These are phyloP conservation scores for Rhizophora mangle DNA, from an alignment of 345 rosid species.

Conservation along the genomic window DNA sequence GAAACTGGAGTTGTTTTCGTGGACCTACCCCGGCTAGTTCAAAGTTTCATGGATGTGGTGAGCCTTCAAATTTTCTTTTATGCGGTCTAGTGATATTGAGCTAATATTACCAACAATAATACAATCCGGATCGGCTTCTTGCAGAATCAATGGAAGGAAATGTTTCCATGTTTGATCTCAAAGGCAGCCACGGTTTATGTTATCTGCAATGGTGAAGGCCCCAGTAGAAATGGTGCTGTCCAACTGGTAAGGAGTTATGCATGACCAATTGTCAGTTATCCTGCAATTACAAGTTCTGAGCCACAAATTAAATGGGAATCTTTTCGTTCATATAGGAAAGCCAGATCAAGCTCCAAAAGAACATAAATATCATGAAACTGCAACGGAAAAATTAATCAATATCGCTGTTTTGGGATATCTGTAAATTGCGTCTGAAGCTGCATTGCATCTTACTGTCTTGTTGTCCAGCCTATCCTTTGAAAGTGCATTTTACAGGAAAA, in stretches of 20 bases:
- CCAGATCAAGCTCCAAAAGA: too few species aligned
- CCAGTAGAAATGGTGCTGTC: conserved; percentile 65
- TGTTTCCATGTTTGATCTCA: conserved; percentile 85
- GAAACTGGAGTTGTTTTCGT: conserved; percentile 73
- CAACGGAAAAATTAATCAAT: too few species aligned
- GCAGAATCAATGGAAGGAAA: conserved; percentile 93
- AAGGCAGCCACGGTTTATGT: conserved; percentile 86
- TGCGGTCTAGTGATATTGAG: too few species aligned
- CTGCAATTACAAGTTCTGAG: background rate
- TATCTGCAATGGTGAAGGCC: conserved; percentile 76
- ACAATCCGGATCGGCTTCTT: background rate
- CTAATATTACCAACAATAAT: too few species aligned
- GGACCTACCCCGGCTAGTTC: conserved; percentile 76
- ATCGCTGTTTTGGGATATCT: too few species aligned
- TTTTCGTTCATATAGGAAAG: too few species aligned
- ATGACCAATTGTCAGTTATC: background rate
- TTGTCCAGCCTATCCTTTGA: too few species aligned
- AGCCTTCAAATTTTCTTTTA: background rate
- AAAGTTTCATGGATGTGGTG: conserved; percentile 89
- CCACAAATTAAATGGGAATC: background rate
- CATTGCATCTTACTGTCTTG: too few species aligned
- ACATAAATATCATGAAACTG: too few species aligned
- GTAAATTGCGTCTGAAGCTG: too few species aligned
- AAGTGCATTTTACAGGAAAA: too few species aligned
- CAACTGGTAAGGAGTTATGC: conserved; percentile 57